Conservation (phyloP, 1,284 basidiomycete genomes). For the Psilocybe mexicana region DNA sequence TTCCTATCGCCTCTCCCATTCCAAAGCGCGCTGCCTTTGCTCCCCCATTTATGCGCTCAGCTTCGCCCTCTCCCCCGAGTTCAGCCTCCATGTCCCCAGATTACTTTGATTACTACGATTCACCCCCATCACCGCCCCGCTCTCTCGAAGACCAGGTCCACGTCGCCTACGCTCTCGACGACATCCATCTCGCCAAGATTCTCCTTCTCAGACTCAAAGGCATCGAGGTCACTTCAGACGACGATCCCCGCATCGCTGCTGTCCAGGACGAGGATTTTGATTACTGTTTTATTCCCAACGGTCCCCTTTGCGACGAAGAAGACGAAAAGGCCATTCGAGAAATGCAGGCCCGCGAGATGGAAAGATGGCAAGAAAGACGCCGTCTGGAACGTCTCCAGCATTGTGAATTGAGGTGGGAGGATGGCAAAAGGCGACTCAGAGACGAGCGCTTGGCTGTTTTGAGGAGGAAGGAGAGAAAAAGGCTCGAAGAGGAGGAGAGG, state of each 20-base stretch:
- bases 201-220: constrained; percentile 61
- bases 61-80: constrained; percentile 28
- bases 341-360: constrained; percentile 39
- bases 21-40: constrained; percentile 16
- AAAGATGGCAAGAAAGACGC: constrained; percentile 33
- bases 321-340: constrained; percentile 41
- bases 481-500: constrained; percentile 31
- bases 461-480: constrained; percentile 39
- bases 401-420: constrained; percentile 55
- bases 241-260: constrained; percentile 61
- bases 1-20: constrained; percentile 20
- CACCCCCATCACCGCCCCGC: constrained; percentile 46
- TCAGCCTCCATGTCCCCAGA: constrained; percentile 31
- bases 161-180: constrained; percentile 62
- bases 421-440: constrained; percentile 43
- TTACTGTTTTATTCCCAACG: constrained; percentile 56
- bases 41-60: constrained; percentile 22
- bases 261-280: constrained; percentile 69
- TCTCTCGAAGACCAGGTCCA: constrained; percentile 65
- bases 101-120: constrained; percentile 44
- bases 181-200: constrained; percentile 64
- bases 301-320: constrained; percentile 52
- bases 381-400: constrained; percentile 44
- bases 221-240: constrained; percentile 55
- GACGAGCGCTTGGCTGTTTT: constrained; percentile 41